Evolutionary conservation across 1,284 basidiomycete species (phyloP), one percentile per base, ranked within the genome.

Genomic region (Tetrapyrgos nigripes): DNA sequence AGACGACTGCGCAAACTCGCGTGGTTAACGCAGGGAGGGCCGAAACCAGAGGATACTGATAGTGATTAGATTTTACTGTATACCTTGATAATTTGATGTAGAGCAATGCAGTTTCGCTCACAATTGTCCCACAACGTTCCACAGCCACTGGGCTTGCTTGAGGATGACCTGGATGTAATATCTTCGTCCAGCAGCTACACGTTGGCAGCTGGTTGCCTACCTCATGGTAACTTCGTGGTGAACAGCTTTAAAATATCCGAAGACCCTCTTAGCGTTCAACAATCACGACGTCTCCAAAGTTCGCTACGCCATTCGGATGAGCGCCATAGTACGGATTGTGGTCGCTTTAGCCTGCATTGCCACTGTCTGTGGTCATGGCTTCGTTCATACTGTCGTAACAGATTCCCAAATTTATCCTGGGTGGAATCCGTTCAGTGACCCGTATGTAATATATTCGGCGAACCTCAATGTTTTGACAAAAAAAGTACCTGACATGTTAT

Each of bases 21-120:
- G 62, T 98, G 94, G 94, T 79, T 97, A 60, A 87, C 83, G 21
- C 86, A 85, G 69, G 96, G 96, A 54, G 94, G 85, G 27, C 83
- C 85, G 37, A 90, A 86, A 67, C 91, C 91, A 55, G 91, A 93
- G 70, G 91, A 93, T 64, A 93, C 88, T 21, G 91, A 93, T 63
- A 86, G 84, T 63, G 88, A 88, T n/a, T 58, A 33, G 35, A 24
- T 29, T 40, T 11, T 45, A 21, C 11, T 48, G 27, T 26, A 48
- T 48, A 14, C 14, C 35, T 6, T 48, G 33, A 27, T 56, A 28
- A 35, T 8, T 27, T 40, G 26, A 9, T 26, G 29, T 55, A 55
- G 44, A 55, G 53, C 49, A 10, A 45, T 19, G 44, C 24, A 45
- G 44, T 6, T 9, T 10, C 10, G 24, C n/a, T 19, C n/a, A 45